Percentiles rank a stretch among this genome's conserved stretches.
These are phyloP conservation scores for Strobilomyces dryophilus DNA, from an alignment of 768 basidiomycete genomes.

Conservation along the genomic window DNA sequence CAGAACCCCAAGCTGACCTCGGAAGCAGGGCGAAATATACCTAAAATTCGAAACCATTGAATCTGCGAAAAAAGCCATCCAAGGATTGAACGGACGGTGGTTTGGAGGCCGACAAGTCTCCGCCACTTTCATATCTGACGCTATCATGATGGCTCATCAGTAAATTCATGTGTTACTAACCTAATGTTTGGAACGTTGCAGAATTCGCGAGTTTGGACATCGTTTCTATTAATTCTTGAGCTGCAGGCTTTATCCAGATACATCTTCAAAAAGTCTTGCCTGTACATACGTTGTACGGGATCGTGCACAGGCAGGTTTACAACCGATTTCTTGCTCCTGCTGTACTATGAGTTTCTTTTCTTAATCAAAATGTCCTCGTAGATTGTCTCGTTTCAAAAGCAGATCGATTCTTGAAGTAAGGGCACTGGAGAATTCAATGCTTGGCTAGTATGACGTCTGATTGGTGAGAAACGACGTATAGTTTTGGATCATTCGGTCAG, in stretches of 20 bases:
- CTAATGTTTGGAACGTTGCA: constrained; percentile 26
- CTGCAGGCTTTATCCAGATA: constrained; percentile 30
- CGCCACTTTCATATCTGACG: constrained; percentile 87
- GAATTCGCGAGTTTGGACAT: constrained; percentile 21
- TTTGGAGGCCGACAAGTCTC: constrained; percentile 91
- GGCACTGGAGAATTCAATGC: constrained; percentile 5
- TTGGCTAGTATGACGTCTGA: neutral
- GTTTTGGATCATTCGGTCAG: constrained; percentile 6
- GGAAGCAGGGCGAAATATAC: constrained; percentile 88
- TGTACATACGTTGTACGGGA: constrained; percentile 32
- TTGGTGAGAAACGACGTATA: neutral
- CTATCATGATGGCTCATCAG: constrained; percentile 90
- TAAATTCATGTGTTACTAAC: constrained; percentile 34
- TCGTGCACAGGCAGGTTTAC: constrained; percentile 38
- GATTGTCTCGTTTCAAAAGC: constrained; percentile 26
- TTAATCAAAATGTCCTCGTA: constrained; percentile 34
- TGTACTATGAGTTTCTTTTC: constrained; percentile 28
- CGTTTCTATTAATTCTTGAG: constrained; percentile 28
- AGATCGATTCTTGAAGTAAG: constrained; percentile 21
- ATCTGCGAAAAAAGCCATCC: constrained; percentile 75
- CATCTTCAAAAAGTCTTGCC: constrained; percentile 27
- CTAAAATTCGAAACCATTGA: constrained; percentile 84
- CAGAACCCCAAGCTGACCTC: constrained; percentile 8
- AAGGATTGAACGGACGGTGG: constrained; percentile 94
- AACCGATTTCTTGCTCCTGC: constrained; percentile 27